Evolutionary conservation across 106 monocot species (phyloP).

Genomic region (Allium cepa): DNA sequence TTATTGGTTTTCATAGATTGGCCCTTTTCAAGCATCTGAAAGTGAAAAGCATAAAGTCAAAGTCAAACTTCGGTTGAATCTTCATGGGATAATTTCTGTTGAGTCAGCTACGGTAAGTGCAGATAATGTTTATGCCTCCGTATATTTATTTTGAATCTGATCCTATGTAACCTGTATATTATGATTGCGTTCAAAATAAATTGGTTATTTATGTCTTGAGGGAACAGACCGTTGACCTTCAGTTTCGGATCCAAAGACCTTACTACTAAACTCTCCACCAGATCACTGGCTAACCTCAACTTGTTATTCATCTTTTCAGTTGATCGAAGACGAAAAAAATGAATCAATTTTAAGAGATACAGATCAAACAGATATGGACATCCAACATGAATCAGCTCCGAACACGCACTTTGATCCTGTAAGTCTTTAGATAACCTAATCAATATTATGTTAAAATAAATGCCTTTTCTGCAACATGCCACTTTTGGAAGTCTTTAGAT

Average conservation of each 20-base stretch:
- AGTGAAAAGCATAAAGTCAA: constrained; percentile 49
- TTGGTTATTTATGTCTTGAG: neutral
- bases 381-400: constrained; percentile 15
- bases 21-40: constrained; percentile 44
- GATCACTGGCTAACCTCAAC: too few relatives aligned
- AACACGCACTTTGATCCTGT: constrained; percentile 14
- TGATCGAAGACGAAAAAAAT: constrained; percentile 54
- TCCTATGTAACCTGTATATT: neutral
- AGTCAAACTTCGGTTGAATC: constrained; percentile 62
- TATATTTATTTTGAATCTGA: too few relatives aligned
- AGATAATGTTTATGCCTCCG: too few relatives aligned
- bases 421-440: neutral
- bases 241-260: too few relatives aligned
- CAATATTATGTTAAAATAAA: too few relatives aligned
- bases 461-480: too few relatives aligned
- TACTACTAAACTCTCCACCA: too few relatives aligned
- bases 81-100: constrained; percentile 62
- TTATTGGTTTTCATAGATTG: constrained; percentile 35
- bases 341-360: constrained; percentile 17
- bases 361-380: constrained; percentile 18
- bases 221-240: too few relatives aligned
- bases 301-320: constrained; percentile 30
- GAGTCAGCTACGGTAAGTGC: constrained; percentile 65
- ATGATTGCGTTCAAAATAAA: neutral
- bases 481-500: too few relatives aligned